Evolutionary conservation across 23 red algal species (phyloP), one percentile per base, ranked within the genome.

Genomic region (Rhodosorus marinus): DNA sequence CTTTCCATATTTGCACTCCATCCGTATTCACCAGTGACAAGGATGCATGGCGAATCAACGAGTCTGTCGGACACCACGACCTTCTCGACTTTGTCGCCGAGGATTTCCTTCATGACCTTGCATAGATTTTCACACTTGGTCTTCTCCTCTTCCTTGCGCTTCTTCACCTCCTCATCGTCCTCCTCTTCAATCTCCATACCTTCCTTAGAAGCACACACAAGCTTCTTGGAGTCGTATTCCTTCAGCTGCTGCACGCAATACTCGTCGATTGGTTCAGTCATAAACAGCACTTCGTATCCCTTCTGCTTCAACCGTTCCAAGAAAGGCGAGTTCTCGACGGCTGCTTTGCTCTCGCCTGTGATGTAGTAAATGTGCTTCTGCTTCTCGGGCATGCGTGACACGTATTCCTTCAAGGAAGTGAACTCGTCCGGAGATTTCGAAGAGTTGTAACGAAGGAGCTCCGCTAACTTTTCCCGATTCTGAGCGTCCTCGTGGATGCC

Each of bases 341-440:
- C 87, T 63, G 83, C 80, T 54, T 94, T 94, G 70, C 76, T 94
- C 45, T 84, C 87, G 24, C 87, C 87, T 3, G 77, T 94, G 28
- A 94, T 94, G 74, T 83, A 94, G 64, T 94, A 94, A 25, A 94
- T 94, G 54, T 76, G 68, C 59, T 94, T 83, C 74, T 94, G 87
- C 14, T 79, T 79, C 4, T 94, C 87, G 59, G 83, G 83, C 87
- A 94, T 94, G 24, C 87, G 69, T 24, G 64, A 49, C 0, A 94
- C 87, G 31, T 94, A 94, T 23, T 94, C 87, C 70, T 94, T 94
- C 53, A 94, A 57, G 31, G 75, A 83, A 17, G 74, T 94, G 19
- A 76, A 52, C 67, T 83, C 87, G 64, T 94, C 87, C 1, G 87
- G 70, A 33, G 49, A 80, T 73, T 94, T 94, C 26, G 76, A 74